Percentiles rank a stretch among this genome's conserved stretches.
Evolutionary conservation across 495 filamentous ascomycete genomes (phyloP).

Genomic region (Xylaria grammica): DNA sequence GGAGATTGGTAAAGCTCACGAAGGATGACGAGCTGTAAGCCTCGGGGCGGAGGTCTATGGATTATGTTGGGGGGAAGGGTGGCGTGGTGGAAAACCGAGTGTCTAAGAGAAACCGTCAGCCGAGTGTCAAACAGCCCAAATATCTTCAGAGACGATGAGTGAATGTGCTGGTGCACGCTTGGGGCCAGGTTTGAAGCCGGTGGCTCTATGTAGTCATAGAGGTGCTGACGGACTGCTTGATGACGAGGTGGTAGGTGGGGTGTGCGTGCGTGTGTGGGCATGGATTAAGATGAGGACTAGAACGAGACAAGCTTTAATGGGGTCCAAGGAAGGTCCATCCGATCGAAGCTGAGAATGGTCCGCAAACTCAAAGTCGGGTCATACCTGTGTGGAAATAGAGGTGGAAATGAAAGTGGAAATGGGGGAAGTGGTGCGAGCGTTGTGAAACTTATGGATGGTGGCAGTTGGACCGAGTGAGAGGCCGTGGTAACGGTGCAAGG

Average conservation of each 20-base stretch:
- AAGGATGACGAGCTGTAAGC: slow-evolving; percentile 33
- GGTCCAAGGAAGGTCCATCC: too few relatives aligned
- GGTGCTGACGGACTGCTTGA: neutral
- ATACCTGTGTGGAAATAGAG: too few relatives aligned
- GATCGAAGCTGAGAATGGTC: too few relatives aligned
- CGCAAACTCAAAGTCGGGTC: too few relatives aligned
- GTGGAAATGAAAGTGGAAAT: too few relatives aligned
- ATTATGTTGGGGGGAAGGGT: neutral
- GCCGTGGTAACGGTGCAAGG: too few relatives aligned
- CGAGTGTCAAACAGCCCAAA: neutral
- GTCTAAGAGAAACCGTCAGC: slow-evolving; percentile 11
- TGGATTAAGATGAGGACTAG: neutral
- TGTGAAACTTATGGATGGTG: too few relatives aligned
- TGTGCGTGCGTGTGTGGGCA: neutral
- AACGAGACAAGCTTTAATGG: neutral
- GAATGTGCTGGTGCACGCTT: neutral
- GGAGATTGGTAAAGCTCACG: slow-evolving; percentile 29
- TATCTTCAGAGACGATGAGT: neutral
- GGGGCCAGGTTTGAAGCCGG: neutral
- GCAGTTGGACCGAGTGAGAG: too few relatives aligned
- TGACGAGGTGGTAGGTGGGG: neutral
- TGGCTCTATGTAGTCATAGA: neutral
- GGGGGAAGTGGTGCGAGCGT: too few relatives aligned
- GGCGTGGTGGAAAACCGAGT: neutral
- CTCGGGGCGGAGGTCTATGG: neutral